These are phyloP conservation scores for Picochlorum sp. DNA, from an alignment of 139 green algal species.

Conservation along the genomic window DNA sequence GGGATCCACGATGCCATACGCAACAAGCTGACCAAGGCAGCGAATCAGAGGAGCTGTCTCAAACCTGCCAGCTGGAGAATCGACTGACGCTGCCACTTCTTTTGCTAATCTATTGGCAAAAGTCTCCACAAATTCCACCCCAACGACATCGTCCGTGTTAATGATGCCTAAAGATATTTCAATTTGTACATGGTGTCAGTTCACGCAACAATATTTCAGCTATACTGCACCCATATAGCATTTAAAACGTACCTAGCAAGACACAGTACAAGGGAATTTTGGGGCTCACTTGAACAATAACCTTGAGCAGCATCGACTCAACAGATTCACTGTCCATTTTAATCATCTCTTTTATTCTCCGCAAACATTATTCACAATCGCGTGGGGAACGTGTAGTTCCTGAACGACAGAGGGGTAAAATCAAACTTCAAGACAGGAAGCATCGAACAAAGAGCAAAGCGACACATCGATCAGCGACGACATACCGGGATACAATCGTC, in stretches of 20 bases:
- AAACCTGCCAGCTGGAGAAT: slow-evolving; percentile 17
- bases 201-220: no score
- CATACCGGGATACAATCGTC: slow-evolving; percentile 18
- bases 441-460: not conserved
- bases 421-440: not conserved
- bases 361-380: slow-evolving; percentile 3
- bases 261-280: slow-evolving; percentile 69
- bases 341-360: slow-evolving; percentile 12
- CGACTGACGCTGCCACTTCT: slow-evolving; percentile 20
- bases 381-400: slow-evolving; percentile 7
- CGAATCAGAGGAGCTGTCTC: slow-evolving; percentile 57
- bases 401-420: not conserved
- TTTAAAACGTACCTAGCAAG: slow-evolving; percentile 50
- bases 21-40: slow-evolving; percentile 46
- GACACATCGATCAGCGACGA: slow-evolving; percentile 5
- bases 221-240: not conserved
- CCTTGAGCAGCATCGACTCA: slow-evolving; percentile 48
- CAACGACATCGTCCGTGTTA: slow-evolving; percentile 27
- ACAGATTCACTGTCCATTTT: slow-evolving; percentile 13
- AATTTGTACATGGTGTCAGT: no score
- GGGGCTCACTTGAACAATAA: slow-evolving; percentile 47
- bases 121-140: slow-evolving; percentile 26
- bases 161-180: not conserved
- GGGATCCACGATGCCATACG: slow-evolving; percentile 41
- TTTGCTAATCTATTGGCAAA: slow-evolving; percentile 19